Base-by-base conservation (phyloP, 2,329 filamentous ascomycete species). In the Gaeumannomyces sp. region DNA sequence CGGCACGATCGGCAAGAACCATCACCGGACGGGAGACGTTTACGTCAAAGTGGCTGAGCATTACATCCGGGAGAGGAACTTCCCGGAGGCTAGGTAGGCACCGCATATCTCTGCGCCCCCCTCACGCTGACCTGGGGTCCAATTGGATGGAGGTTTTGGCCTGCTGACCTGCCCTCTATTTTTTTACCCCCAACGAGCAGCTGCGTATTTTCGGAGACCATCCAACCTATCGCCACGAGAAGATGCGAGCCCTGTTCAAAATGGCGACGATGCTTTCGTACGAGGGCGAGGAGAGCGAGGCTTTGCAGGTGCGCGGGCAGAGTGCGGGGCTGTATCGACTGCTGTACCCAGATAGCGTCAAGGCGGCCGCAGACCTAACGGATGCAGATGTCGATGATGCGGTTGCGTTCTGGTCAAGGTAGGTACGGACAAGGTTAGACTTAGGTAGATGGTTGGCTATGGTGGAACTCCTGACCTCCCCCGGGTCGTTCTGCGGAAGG, bases 191-290 rank as follows among this genome's bases (percentile, higher is more conserved):
- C 8, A 22, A 22, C 14, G 38, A 45, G 38, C 27, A 58, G 56
- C 56, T 58, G 11, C 56, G 56, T 3, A 58, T 58, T 13, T 58
- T 58, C 22, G 56, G 19, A n/a, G 56, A 58, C n/a, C 56, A n/a
- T 11, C 27, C 13, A 3, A n/a, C 27, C 13, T 58, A 25, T 28
- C 7, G 56, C 4, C 13, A 58, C 13, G 56, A 58, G 56, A 58
- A 58, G 27, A 58, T 58, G 56, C 56, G 56, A 25, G 56, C 56
- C 14, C n/a, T 58, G 2, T 58, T 58, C 56, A 58, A 58, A 25
- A 28, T 4, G n/a, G n/a, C 27, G 11, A 28, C 13, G 14, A 4
- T 58, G n/a, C 8, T 27, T 3, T 58, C 56, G 22, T 13, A 3
- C 13, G 3, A 58, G 25, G 56, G 56, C 1, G 28, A 25, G 22